Percentiles rank a stretch among this genome's conserved stretches.
Evolutionary conservation across 2,329 filamentous ascomycete species (phyloP).

Genomic region (Colletotrichum sidae): DNA sequence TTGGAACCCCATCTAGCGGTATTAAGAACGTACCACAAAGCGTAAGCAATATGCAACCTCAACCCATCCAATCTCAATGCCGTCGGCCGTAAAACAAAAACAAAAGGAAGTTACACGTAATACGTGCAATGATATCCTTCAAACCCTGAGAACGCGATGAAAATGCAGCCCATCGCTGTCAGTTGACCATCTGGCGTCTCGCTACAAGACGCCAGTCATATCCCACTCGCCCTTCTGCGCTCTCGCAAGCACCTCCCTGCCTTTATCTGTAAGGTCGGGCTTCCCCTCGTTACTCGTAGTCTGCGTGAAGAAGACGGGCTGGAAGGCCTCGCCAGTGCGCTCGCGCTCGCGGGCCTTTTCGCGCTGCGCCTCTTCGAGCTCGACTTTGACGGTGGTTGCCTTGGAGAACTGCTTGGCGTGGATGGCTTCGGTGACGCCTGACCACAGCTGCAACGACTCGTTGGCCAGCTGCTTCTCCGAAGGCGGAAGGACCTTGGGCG

Average conservation of each 20-base stretch:
- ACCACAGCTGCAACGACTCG: constrained; percentile 91
- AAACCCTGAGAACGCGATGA: too few relatives aligned
- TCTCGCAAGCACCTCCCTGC: constrained; percentile 60
- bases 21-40: too few relatives aligned
- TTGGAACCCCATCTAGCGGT: too few relatives aligned
- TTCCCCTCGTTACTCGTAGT: constrained; percentile 66
- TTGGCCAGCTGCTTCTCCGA: constrained; percentile 83
- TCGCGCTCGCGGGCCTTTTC: constrained; percentile 86
- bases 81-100: too few relatives aligned
- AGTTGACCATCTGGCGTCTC: background rate
- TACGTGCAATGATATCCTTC: too few relatives aligned
- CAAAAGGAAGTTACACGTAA: too few relatives aligned
- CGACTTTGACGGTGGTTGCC: constrained; percentile 88
- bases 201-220: constrained; percentile 55
- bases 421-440: constrained; percentile 88
- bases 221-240: constrained; percentile 67
- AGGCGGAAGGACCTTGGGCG: constrained; percentile 83
- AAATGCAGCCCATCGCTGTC: too few relatives aligned
- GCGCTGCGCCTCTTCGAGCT: constrained; percentile 91
- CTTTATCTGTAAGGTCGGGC: constrained; percentile 67
- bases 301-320: constrained; percentile 87
- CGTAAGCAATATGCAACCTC: too few relatives aligned
- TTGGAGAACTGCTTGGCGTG: constrained; percentile 82
- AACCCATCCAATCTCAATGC: too few relatives aligned
- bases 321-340: constrained; percentile 75